These are phyloP conservation scores for Flaveria trinervia DNA, from an alignment of 129 eudicot species.

Conservation along the genomic window DNA sequence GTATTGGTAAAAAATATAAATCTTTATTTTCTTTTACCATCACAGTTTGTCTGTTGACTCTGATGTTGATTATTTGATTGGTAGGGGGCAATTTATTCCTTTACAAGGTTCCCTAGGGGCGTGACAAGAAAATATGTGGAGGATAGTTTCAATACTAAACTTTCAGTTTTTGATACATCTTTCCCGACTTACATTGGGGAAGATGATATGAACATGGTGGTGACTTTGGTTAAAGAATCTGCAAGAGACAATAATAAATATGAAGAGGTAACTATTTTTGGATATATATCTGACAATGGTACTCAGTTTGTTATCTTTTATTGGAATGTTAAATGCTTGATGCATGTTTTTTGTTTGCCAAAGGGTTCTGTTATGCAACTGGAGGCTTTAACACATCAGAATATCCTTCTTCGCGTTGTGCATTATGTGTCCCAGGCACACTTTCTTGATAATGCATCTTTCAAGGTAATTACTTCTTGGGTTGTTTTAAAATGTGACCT, in stretches of 20 bases:
- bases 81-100: slow-evolving; percentile 61
- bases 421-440: slow-evolving; percentile 53
- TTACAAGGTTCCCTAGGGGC: slow-evolving; percentile 81
- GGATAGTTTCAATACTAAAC: slow-evolving; percentile 28
- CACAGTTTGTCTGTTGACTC: slow-evolving; percentile 3
- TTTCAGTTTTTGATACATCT: slow-evolving; percentile 42
- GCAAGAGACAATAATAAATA: slow-evolving; percentile 31
- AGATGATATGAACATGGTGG: slow-evolving; percentile 52
- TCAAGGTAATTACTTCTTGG: slow-evolving; percentile 43
- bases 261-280: slow-evolving; percentile 41
- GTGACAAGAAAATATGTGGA: slow-evolving; percentile 39
- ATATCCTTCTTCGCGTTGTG: slow-evolving; percentile 56
- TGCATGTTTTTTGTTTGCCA: slow-evolving; percentile 25
- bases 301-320: neutral
- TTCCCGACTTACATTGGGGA: slow-evolving; percentile 50
- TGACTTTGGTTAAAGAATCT: slow-evolving; percentile 39
- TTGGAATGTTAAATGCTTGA: neutral
- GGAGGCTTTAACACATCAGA: slow-evolving; percentile 51
- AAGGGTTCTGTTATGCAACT: slow-evolving; percentile 57
- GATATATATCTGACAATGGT: slow-evolving; percentile 2
- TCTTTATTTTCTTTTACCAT: slow-evolving; percentile 14
- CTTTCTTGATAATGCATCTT: slow-evolving; percentile 58
- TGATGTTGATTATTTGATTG: slow-evolving; percentile 23
- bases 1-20: slow-evolving; percentile 54
- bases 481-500: neutral